Percentiles rank a stretch among this genome's conserved stretches.
These are phyloP conservation scores for Raffaelea ambrosiae DNA, from an alignment of 2,329 filamentous ascomycete genomes.

Conservation along the genomic window DNA sequence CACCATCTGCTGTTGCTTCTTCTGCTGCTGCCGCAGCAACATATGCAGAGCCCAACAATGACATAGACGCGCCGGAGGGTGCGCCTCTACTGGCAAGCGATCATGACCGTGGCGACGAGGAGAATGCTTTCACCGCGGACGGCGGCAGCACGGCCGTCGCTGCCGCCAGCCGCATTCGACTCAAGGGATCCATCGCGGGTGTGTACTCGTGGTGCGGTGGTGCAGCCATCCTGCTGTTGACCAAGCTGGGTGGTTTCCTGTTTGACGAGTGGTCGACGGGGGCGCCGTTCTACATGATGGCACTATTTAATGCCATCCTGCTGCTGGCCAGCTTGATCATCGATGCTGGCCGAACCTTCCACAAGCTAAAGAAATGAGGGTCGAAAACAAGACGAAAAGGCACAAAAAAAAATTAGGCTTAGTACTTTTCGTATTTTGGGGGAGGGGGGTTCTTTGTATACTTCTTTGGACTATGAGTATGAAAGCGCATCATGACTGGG, in stretches of 20 bases:
- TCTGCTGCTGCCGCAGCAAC: neutral
- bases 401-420: neutral
- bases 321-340: slow-evolving; percentile 47
- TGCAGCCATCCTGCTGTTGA: slow-evolving; percentile 80
- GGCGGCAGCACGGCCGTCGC: neutral
- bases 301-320: slow-evolving; percentile 70
- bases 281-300: slow-evolving; percentile 92
- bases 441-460: no score
- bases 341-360: slow-evolving; percentile 31
- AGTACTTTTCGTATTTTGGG: no score
- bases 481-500: no score
- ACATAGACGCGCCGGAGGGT: slow-evolving; percentile 22
- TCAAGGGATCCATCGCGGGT: slow-evolving; percentile 92
- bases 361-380: slow-evolving; percentile 3
- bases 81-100: slow-evolving; percentile 26
- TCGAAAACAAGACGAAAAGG: neutral
- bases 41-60: neutral
- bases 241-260: slow-evolving; percentile 78
- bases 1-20: slow-evolving; percentile 11
- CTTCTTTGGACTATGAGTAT: no score
- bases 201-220: slow-evolving; percentile 90
- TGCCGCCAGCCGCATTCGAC: slow-evolving; percentile 40
- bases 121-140: neutral
- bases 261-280: slow-evolving; percentile 70
- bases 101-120: no score